Conservation (phyloP, 768 basidiomycete genomes). For the Tephrocybe sp. region DNA sequence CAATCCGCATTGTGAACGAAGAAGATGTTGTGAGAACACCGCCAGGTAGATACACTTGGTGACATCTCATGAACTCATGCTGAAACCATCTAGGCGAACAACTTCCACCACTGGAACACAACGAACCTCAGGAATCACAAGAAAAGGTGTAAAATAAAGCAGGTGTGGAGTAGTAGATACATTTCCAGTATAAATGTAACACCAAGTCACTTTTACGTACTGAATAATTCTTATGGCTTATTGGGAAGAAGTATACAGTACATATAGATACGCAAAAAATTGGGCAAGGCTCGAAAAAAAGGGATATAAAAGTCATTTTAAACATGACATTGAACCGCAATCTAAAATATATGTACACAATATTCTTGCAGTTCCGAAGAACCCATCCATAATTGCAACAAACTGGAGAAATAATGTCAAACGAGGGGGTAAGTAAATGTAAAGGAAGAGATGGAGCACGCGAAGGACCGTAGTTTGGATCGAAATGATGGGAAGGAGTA, state of each 20-base stretch:
- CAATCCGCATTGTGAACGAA: slow-evolving; percentile 78
- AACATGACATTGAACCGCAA: slow-evolving; percentile 3
- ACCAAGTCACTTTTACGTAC: too few species aligned
- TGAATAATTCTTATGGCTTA: too few species aligned
- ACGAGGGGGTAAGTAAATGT: slow-evolving; percentile 5
- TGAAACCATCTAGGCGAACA: slow-evolving; percentile 6
- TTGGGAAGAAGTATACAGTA: too few species aligned
- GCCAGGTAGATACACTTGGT: slow-evolving; percentile 16
- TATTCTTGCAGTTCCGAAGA: slow-evolving; percentile 15
- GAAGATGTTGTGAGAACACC: slow-evolving; percentile 47
- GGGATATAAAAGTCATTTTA: not conserved
- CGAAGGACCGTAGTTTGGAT: not conserved
- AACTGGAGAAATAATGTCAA: slow-evolving; percentile 9
- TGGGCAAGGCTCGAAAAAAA: not conserved
- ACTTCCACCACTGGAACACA: slow-evolving; percentile 9
- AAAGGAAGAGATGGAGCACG: slow-evolving; percentile 26
- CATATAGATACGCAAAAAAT: too few species aligned
- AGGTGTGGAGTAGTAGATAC: not conserved
- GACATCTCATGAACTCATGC: not conserved
- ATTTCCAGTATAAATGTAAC: too few species aligned
- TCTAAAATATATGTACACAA: slow-evolving; percentile 18
- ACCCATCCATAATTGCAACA: slow-evolving; percentile 17
- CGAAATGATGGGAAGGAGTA: slow-evolving; percentile 11
- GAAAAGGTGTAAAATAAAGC: not conserved
- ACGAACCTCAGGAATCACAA: not conserved